Conservation (phyloP, 2,329 filamentous ascomycete genomes). For the Zelopaecilomyces penicillatus region DNA sequence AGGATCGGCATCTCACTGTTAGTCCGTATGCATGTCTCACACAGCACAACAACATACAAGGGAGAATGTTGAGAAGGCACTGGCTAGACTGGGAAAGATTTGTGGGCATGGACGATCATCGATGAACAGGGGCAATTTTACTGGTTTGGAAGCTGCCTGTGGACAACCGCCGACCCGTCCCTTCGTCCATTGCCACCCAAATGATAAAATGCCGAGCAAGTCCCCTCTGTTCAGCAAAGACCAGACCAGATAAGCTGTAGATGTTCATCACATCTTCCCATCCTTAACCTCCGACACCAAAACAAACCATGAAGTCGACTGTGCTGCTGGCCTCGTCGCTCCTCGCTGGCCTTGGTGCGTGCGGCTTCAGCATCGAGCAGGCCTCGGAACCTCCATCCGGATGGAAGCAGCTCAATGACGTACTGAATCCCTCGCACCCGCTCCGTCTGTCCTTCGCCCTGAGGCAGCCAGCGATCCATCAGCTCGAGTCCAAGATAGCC, state of each 20-base stretch:
- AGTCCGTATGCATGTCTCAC: no score
- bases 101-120: no score
- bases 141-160: no score
- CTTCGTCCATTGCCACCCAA: no score
- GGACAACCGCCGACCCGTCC: no score
- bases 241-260: neutral
- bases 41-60: no score
- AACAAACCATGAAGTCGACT: constrained; percentile 8
- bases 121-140: no score
- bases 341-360: constrained; percentile 16
- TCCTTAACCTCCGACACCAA: neutral
- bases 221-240: neutral
- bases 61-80: no score
- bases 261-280: neutral
- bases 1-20: no score
- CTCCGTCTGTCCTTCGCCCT: constrained; percentile 25
- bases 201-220: neutral
- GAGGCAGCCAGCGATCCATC: constrained; percentile 21
- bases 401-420: constrained; percentile 19
- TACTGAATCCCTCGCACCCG: constrained; percentile 15
- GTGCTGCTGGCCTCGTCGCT: constrained; percentile 11
- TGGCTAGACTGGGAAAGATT: no score
- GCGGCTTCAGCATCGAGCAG: constrained; percentile 20
- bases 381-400: constrained; percentile 19
- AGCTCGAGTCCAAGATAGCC: constrained; percentile 17